Evolutionary conservation across 2,329 filamentous ascomycete species (phyloP).

Genomic region (Fusarium sp.): DNA sequence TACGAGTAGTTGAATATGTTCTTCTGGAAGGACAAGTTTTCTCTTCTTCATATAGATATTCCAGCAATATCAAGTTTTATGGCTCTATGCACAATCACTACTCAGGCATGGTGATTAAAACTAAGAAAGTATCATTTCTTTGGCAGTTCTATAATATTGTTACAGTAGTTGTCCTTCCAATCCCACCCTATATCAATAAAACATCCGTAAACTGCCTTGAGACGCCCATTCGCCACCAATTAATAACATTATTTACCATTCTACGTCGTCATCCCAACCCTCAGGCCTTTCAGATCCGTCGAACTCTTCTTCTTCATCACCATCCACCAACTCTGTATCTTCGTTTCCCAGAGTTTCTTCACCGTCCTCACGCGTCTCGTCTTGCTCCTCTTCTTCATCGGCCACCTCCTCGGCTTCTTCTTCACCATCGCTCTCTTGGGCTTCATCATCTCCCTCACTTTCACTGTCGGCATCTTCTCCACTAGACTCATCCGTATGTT

Average conservation of each 20-base stretch:
- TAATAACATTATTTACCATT: constrained; percentile 9
- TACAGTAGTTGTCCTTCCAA: neutral
- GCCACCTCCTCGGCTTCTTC: constrained; percentile 35
- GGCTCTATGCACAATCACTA: neutral
- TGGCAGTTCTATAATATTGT: neutral
- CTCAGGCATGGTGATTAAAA: neutral
- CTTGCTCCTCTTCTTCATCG: constrained; percentile 15
- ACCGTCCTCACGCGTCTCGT: constrained; percentile 22
- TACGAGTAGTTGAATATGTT: constrained; percentile 2
- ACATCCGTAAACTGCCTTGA: neutral
- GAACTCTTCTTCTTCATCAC: constrained; percentile 22
- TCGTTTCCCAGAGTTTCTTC: constrained; percentile 31
- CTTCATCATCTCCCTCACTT: constrained; percentile 48
- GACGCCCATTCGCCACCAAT: constrained; percentile 25
- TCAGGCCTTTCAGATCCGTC: constrained; percentile 5
- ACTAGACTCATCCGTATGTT: constrained; percentile 46
- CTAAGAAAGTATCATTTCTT: neutral
- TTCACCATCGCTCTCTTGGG: constrained; percentile 33
- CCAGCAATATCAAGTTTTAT: neutral
- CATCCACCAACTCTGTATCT: constrained; percentile 32
- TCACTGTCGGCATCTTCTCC: constrained; percentile 52
- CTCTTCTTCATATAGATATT: neutral
- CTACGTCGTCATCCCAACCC: constrained; percentile 7
- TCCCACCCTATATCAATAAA: neutral
- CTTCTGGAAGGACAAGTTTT: constrained; percentile 9